Conservation (phyloP, 106 monocot species). For the Acanthochlamys bracteata region DNA sequence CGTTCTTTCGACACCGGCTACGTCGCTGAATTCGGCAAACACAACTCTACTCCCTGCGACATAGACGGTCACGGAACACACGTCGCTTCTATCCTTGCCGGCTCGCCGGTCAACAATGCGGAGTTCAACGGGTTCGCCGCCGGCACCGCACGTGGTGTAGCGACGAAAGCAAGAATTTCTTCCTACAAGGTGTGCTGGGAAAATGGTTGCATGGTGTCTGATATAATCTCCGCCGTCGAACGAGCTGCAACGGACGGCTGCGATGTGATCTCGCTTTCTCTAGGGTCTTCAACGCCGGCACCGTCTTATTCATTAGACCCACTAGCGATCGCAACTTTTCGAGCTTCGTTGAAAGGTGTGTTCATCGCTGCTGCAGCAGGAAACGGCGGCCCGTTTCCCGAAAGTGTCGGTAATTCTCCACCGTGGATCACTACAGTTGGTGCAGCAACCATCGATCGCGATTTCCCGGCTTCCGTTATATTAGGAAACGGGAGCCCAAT, state of each 20-base stretch:
- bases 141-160: constrained; percentile 18
- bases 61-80: constrained; percentile 26
- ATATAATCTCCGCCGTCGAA: constrained; percentile 6
- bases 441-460: constrained; percentile 24
- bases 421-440: constrained; percentile 36
- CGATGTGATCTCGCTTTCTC: constrained; percentile 20
- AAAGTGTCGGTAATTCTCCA: constrained; percentile 11
- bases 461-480: constrained; percentile 11
- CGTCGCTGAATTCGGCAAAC: constrained; percentile 7
- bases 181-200: constrained; percentile 26
- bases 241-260: constrained; percentile 7
- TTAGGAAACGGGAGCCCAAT: constrained; percentile 14
- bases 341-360: neutral
- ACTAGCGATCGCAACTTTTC: constrained; percentile 7
- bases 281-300: constrained; percentile 8
- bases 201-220: constrained; percentile 1
- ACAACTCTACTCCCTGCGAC: neutral
- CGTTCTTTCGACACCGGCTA: constrained; percentile 15
- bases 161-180: constrained; percentile 19
- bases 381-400: constrained; percentile 10
- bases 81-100: constrained; percentile 21
- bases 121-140: constrained; percentile 12
- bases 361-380: constrained; percentile 13
- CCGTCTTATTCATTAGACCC: constrained; percentile 3
- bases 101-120: constrained; percentile 8